phyloP scores from a whole-genome alignment of 306 rosid species.

The Psophocarpus tetragonolobus region DNA sequence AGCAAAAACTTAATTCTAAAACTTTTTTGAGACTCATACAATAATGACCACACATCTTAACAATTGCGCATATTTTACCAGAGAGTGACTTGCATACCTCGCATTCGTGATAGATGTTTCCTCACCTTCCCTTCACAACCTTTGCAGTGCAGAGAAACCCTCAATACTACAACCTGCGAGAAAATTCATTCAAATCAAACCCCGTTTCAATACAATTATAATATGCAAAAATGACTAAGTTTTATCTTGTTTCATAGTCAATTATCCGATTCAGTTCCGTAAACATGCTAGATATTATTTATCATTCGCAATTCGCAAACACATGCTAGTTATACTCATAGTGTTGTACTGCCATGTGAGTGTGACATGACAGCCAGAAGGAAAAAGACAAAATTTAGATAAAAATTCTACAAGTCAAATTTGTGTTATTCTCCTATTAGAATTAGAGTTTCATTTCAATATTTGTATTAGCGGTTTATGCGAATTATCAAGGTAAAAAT shows the following conservation, averaged over 20 bases:
- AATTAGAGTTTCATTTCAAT: background rate
- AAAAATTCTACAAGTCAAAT: no score
- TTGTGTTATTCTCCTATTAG: background rate
- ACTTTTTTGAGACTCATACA: background rate
- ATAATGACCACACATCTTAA: background rate
- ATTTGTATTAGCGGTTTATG: background rate
- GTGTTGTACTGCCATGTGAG: background rate
- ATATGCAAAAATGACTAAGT: background rate
- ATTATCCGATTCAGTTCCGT: background rate
- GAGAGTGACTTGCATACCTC: constrained; percentile 54
- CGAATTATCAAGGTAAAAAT: background rate
- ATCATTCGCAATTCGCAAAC: background rate
- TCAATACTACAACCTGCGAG: constrained; percentile 78
- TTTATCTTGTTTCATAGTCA: background rate
- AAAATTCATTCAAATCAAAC: constrained; percentile 10
- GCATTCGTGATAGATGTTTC: constrained; percentile 91
- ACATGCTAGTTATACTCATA: background rate
- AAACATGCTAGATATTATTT: background rate
- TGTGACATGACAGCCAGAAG: background rate
- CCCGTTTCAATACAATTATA: background rate
- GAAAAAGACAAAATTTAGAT: no score
- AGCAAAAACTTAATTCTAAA: background rate
- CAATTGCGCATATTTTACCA: background rate
- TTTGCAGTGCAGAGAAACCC: constrained; percentile 94
- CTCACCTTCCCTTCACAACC: constrained; percentile 94